Evolutionary conservation across 2,329 filamentous ascomycete species (phyloP), one percentile per base, ranked within the genome.

Genomic region (Aspergillus sp.): DNA sequence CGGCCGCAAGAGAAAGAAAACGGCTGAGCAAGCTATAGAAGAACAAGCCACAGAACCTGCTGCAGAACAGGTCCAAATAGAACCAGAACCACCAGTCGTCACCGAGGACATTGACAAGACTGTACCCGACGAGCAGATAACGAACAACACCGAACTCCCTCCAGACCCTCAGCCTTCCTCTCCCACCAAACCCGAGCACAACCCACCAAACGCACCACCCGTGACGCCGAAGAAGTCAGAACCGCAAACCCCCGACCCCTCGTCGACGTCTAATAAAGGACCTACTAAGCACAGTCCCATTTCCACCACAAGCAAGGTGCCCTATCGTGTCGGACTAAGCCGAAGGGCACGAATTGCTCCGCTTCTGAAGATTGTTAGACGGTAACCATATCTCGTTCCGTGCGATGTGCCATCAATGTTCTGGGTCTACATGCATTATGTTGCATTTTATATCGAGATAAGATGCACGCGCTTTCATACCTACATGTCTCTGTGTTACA

Each of bases 251-350:
- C 32, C 49, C 45, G 49, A 38, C 49, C 48, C 54, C 43, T n/a
- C n/a, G 29, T 20, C 45, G 43, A 45, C 32, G 19, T 32, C 21
- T 43, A 42, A 52, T 40, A 56, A 54, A 23, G 69, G 67, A 3
- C 68, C 71, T 10, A 56, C 62, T 13, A 74, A 71, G 52, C 74
- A 76, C 47, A 76, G 72, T 41, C 73, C 74, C 1, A 73, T 73
- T 20, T 64, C 66, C 25, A 65, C 63, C 41, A 71, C 67, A 42
- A 67, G 67, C 48, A 73, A 70, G 50, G 70, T 75, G 4, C 68
- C 71, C 2, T 75, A 72, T 45, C 71, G 78, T 0, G 77, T 81
- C 4, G 78, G 78, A 2, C 60, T 81, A 53, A 80, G 78, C 61
- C 77, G 75, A 47, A 69, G 67, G 51, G 75, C 75, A 19, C 66